phyloP scores from a whole-genome alignment of 805 yeast genomes.

The Pichia thaimueangensis region DNA sequence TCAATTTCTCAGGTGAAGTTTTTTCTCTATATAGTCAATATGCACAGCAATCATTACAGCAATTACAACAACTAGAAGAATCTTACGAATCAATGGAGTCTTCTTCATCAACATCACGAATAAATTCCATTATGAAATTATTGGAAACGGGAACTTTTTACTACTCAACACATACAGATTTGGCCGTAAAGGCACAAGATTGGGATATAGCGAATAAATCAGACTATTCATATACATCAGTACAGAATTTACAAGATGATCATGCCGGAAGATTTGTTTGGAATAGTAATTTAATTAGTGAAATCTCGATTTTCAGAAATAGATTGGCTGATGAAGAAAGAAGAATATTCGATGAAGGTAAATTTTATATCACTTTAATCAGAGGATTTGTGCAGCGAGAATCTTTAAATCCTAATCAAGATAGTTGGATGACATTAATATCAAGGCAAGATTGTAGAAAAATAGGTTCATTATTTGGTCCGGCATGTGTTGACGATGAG shows the following conservation, averaged over 20 bases:
- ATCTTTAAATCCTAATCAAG: conserved; percentile 26
- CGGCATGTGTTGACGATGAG: conserved; percentile 52
- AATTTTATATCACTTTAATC: conserved; percentile 41
- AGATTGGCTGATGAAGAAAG: conserved; percentile 37
- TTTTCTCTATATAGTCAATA: conserved; percentile 5
- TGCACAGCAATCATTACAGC: conserved; percentile 2
- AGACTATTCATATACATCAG: conserved; percentile 10
- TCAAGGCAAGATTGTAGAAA: conserved; percentile 46
- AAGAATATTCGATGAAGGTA: conserved; percentile 37
- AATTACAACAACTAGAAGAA: conserved; percentile 5
- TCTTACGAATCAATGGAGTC: conserved; percentile 8
- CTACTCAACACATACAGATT: conserved; percentile 42
- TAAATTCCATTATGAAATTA: conserved; percentile 32
- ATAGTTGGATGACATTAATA: conserved; percentile 35
- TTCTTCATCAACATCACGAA: conserved; percentile 17
- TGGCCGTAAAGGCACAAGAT: conserved; percentile 40
- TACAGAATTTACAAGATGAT: conserved; percentile 27
- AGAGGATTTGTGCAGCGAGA: conserved; percentile 42
- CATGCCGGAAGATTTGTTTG: conserved; percentile 43
- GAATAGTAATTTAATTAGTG: conserved; percentile 43
- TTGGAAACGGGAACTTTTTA: conserved; percentile 43
- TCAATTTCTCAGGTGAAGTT: conserved; percentile 51
- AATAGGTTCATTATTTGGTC: conserved; percentile 46
- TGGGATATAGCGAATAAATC: conserved; percentile 28
- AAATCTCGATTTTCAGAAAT: conserved; percentile 40